These are phyloP conservation scores for Prunella vulgaris DNA, from an alignment of 257 asterid species.

Conservation along the genomic window DNA sequence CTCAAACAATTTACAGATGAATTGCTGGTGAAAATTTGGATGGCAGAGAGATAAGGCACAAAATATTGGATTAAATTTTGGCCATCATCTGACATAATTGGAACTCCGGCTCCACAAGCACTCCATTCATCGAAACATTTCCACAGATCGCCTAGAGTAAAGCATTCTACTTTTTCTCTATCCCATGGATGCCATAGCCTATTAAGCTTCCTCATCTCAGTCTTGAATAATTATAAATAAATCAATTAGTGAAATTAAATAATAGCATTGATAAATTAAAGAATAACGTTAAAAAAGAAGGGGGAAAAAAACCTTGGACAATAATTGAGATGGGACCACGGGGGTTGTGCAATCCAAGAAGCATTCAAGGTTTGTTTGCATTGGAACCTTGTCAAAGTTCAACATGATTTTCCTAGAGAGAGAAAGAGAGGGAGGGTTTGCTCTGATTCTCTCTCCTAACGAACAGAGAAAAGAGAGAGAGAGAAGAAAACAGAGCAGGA, in stretches of 20 bases:
- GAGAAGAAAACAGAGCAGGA: constrained; percentile 28
- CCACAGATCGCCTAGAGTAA: constrained; percentile 78
- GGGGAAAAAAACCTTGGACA: constrained; percentile 35
- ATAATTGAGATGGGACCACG: constrained; percentile 49
- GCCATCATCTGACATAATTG: constrained; percentile 60
- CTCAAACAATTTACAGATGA: constrained; percentile 61
- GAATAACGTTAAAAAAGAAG: background rate
- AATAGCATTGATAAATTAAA: background rate
- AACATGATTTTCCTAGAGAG: constrained; percentile 28
- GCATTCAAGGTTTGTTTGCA: constrained; percentile 50
- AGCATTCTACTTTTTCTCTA: constrained; percentile 74
- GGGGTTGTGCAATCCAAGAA: constrained; percentile 62
- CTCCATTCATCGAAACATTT: constrained; percentile 83
- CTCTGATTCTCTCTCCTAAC: constrained; percentile 39
- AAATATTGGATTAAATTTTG: constrained; percentile 73
- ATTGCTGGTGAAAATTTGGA: constrained; percentile 86
- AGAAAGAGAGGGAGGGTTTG: constrained; percentile 26
- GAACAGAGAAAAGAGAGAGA: constrained; percentile 27
- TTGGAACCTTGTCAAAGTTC: constrained; percentile 32
- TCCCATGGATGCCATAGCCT: constrained; percentile 93
- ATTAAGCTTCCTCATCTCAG: constrained; percentile 72
- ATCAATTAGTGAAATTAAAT: background rate
- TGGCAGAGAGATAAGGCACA: constrained; percentile 95
- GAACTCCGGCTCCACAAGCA: constrained; percentile 93
- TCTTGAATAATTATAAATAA: constrained; percentile 25